A percentile compares a stretch with the other conserved stretches of the same genome.
Conservation (phyloP, 2,329 filamentous ascomycete species). For the Trichoderma asperellum region DNA sequence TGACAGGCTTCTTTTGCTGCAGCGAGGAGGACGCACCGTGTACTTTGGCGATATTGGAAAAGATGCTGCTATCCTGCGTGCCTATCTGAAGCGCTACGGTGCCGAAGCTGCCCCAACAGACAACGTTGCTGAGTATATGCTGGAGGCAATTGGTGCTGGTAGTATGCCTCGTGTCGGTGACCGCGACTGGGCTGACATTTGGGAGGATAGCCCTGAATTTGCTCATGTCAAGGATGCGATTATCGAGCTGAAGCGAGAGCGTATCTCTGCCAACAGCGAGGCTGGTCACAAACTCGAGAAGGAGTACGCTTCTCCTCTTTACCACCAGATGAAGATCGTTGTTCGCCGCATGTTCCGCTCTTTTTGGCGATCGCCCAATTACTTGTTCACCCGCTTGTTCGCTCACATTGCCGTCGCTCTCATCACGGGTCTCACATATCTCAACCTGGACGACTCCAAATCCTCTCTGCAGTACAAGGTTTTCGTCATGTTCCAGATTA, state of each 20-base stretch:
- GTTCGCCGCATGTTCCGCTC: conserved; percentile 72
- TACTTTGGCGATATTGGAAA: conserved; percentile 86
- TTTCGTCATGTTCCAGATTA: conserved; percentile 89
- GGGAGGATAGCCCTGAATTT: conserved; percentile 73
- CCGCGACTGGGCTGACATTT: conserved; percentile 80
- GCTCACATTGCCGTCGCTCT: conserved; percentile 80
- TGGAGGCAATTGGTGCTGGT: conserved; percentile 80
- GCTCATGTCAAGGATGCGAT: conserved; percentile 69
- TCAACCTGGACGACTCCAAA: conserved; percentile 76
- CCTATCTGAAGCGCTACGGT: conserved; percentile 63
- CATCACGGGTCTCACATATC: conserved; percentile 77
- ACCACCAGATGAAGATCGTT: conserved; percentile 79
- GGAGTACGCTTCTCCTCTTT: conserved; percentile 81
- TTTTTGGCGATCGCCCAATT: conserved; percentile 87
- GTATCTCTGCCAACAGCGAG: conserved; percentile 47
- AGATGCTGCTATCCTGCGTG: conserved; percentile 71
- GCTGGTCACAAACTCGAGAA: conserved; percentile 62
- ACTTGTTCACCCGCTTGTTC: conserved; percentile 85
- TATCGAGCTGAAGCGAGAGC: conserved; percentile 64
- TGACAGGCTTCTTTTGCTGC: conserved; percentile 77
- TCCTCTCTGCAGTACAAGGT: conserved; percentile 81
- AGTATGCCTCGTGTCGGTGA: conserved; percentile 72
- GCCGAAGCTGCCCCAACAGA: conserved; percentile 60
- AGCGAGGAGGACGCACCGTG: conserved; percentile 77
- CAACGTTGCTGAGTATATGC: conserved; percentile 77